A percentile compares a stretch with the other conserved stretches of the same genome.
These are phyloP conservation scores for Lasiosphaeris hirsuta DNA, from an alignment of 495 filamentous ascomycete genomes.

Conservation along the genomic window DNA sequence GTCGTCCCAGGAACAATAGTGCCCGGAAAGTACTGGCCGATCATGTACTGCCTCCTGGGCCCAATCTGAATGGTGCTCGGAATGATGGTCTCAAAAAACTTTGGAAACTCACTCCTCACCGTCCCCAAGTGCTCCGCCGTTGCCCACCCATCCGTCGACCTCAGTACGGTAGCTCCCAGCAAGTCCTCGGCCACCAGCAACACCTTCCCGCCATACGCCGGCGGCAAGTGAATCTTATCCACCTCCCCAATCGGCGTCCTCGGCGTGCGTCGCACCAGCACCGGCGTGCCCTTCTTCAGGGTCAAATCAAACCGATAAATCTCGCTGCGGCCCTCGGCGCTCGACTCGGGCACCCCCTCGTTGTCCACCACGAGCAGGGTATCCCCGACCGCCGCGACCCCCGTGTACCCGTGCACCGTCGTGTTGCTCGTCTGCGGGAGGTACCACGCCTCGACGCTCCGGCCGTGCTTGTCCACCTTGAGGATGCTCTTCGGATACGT, in stretches of 20 bases:
- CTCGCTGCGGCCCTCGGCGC: conserved; percentile 12
- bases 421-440: conserved; percentile 16
- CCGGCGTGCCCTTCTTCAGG: conserved; percentile 10
- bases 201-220: conserved; percentile 29
- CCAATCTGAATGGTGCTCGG: conserved; percentile 26
- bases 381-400: conserved; percentile 20
- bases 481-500: conserved; percentile 26
- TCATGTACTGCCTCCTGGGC: conserved; percentile 20
- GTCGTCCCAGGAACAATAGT: conserved; percentile 24
- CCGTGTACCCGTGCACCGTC: conserved; percentile 20
- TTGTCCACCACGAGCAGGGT: conserved; percentile 23
- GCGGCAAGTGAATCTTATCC: conserved; percentile 31
- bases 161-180: conserved; percentile 30
- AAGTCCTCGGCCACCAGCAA: conserved; percentile 25
- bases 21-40: conserved; percentile 27
- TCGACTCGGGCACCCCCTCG: conserved; percentile 8
- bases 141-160: conserved; percentile 29
- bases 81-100: conserved; percentile 12
- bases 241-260: conserved; percentile 4
- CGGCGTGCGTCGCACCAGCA: conserved; percentile 16
- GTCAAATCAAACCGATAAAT: conserved; percentile 24
- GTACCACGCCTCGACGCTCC: conserved; percentile 17
- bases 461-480: conserved; percentile 21
- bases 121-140: conserved; percentile 30
- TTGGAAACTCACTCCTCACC: conserved; percentile 19